Base-by-base conservation (phyloP, 2,329 filamentous ascomycete genomes). In the Eurotiales sp. region DNA sequence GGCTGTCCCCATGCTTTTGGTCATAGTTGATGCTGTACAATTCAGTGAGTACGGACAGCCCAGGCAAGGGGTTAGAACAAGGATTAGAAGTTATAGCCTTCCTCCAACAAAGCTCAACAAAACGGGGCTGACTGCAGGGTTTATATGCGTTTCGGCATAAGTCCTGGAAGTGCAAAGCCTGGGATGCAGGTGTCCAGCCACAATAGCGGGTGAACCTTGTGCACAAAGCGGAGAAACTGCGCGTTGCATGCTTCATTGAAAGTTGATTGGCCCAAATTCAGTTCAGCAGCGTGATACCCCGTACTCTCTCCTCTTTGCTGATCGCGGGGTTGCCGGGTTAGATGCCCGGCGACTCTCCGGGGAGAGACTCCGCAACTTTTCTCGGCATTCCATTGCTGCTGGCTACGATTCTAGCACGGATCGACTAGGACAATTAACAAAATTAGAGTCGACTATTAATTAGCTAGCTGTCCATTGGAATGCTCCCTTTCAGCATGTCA, bases 261-360 rank as follows among this genome's bases (percentile, higher is more conserved):
- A 32, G 10, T 14, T 32, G 3, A 14, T 12, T 32, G 29, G 29
- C 12, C 14, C 32, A 34, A 34, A 14, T 15, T 4, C 14, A 15
- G n/a, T 34, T 34, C 32, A 34, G 32, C 3, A 34, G 11, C 10
- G 10, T 27, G 5, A 27, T 41, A 10, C 37, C 19, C 37, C 10
- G 14, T 14, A 3, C 10, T 14, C 37, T 8, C 37, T 41, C 8
- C 15, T 3, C 8, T 41, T n/a, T 23, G 17, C 10, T 8, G 10
- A 21, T 32, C 14, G 42, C 27, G 12, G 25, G 27, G 15, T 8
- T 27, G 11, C 23, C 22, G 22, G 23, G 22, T 19, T 29, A 14
- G 27, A 32, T 6, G 42, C 42, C 42, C 27, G 42, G 42, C 42
- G 27, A 44, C 8, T 44, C 25, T 22, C 42, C 42, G 42, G 42